Evolutionary conservation across 768 basidiomycete species (phyloP), one percentile per base, ranked within the genome.

Genomic region (Russula sp.): DNA sequence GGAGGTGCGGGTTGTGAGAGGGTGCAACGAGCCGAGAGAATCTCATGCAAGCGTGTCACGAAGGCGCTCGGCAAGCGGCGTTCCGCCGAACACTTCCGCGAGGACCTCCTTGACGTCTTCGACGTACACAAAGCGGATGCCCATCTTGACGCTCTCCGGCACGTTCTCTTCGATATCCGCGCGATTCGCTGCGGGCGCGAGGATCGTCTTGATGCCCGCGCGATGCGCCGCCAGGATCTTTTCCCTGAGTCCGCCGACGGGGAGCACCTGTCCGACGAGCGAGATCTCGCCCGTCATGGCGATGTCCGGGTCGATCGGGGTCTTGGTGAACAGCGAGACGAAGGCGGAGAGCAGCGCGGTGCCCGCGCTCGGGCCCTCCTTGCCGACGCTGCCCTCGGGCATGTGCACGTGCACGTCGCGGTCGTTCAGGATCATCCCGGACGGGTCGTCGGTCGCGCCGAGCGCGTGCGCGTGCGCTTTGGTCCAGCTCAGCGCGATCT

Each of bases 241-340:
- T 77, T 93, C 91, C 77, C 97, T 98, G 66, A 98, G 76, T 0
- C 96, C 96, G 8, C 96, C 96, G 10, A 99, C 96, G 2, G 96
- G 93, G 1, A 97, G 81, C 9, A 99, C 96, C 74, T 97, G 94
- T 0, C 97, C 97, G 0, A 94, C 88, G 16, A 99, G 85, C 2
- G 95, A 94, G 61, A 99, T 94, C 75, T 99, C 97, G 16, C 97
- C 97, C 0, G 97, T 98, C 94, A 98, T 95, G 6, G 97, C 94
- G 59, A 97, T 91, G 75, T 97, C 92, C 16, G 91, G 90, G 71
- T 81, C 81, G 49, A 98, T 84, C 74, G 78, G 84, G 5, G 86
- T 91, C 76, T 87, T 88, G 0, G 90, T 95, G 75, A 98, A 91
- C 60, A 98, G 78, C 48, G 88, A 91, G 49, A 98, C 94, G 67